Evolutionary conservation across 495 filamentous ascomycete species (phyloP), one percentile per base, ranked within the genome.

Genomic region (Venustampulla echinocandica): DNA sequence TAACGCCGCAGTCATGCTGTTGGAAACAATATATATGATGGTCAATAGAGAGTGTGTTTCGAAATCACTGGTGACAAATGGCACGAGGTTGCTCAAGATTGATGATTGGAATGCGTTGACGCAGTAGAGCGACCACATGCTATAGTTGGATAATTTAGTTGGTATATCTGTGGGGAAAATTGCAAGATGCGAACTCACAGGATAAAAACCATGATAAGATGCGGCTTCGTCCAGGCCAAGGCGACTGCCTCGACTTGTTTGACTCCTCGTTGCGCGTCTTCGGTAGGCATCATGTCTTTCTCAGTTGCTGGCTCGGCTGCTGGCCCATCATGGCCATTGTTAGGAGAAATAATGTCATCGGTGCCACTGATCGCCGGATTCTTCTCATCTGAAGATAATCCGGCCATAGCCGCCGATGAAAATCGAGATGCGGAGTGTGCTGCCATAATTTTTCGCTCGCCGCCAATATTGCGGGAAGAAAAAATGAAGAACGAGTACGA

Each of bases 91-190:
- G 37, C 28, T 22, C 39, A 61, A 58, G 43, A 69, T 67, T 23
- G 64, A 58, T 38, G 68, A 63, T 47, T 71, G 65, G 24, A 75
- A 54, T 11, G 68, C 61, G 41, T 74, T 67, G 62, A 71, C 60
- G 47, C 76, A 73, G 47, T 71, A 73, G 46, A 75, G 60, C 32
- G 73, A 61, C 50, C 69, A 69, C 11, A 71, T 69, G n/a, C 66
- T 72, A 13, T 62, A 61, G 35, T 65, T 67, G 60, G 32, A 67
- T 39, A n/a, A 68, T n/a, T 62, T 63, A 32, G 42, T 42, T 54
- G 23, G 15, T 37, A 37, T 15, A 5, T 37, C 17, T 18, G 10
- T 15, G 10, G 17, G 17, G 34, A 37, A 6, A 37, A 37, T 2
- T 13, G 9, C 11, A 18, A 15, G 13, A 30, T 27, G 24, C 22